Evolutionary conservation across 768 basidiomycete species (phyloP), one percentile per base, ranked within the genome.

Genomic region (Mycena rosella): DNA sequence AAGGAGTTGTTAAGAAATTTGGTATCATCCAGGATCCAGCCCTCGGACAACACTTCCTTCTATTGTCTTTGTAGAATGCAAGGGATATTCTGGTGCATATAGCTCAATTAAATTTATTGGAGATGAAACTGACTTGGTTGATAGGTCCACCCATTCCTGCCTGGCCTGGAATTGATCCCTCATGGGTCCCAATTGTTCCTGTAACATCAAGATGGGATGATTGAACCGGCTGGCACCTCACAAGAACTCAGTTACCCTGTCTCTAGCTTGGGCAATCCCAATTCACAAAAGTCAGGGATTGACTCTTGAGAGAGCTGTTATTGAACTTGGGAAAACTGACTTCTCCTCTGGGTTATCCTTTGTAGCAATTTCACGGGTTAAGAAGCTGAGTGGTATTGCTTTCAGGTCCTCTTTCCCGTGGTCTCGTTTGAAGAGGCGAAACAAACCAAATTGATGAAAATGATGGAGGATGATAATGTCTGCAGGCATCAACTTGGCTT

Each of bases 271-370:
- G 91, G 91, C 91, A 0, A 89, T 92, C 82, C 88, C 88, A 2
- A 92, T 94, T 63, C 91, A 93, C 79, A 94, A 94, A 77, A 87
- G 86, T 63, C 92, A 93, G 73, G 92, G 91, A 1, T 90, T 92
- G 72, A 93, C 92, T 0, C 84, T 94, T 48, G 84, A 87, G 48
- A 82, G 85, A 48, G 87, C 91, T 60, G 89, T 85, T 22, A 40
- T 57, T 27, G 56, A 57, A 10, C 8, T 57, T 27, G 56, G 56
- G 10, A 2, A 18, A 5, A 60, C 48, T 45, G 59, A 60, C 34
- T 60, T 48, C 36, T 60, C 59, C 30, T 29, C 59, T 4, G 59
- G 47, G 5, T 45, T 60, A 22, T 64, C 63, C 14, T 56, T 42
- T 29, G 38, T 62, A 8, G 38, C 60, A 24, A 61, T 38, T 17